Base-by-base conservation (phyloP, 2,329 filamentous ascomycete species). In the Penicillium sp. region DNA sequence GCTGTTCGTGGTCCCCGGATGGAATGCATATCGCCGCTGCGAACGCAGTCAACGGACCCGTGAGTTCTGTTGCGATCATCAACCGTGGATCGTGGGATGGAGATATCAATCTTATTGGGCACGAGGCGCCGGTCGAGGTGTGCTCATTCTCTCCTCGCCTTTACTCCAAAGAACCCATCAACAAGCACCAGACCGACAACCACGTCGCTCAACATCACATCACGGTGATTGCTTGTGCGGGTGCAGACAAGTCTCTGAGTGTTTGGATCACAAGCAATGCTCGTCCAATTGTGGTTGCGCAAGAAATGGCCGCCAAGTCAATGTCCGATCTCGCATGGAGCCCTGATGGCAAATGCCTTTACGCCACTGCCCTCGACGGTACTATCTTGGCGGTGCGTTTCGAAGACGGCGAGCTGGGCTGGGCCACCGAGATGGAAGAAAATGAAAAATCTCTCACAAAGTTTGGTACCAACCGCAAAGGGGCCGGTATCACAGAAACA, bases 191-290 rank as follows among this genome's bases (percentile, higher is more conserved):
- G 9, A 57, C 62, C 1, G 70, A 73, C 9, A 69, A 46, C 12
- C 61, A 71, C 54, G 54, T 65, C 8, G 59, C 65, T 18, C 66
- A 73, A 53, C 57, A 72, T 62, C 78, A 82, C 12, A 89, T 96
- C 3, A 97, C 91, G 0, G 91, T 98, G 0, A 94, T 98, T 58
- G 93, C 94, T 7, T 97, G 91, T 53, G 93, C 91, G 5, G 94
- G 93, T 3, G 93, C 95, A 62, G 93, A 98, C 66, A 97, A 96
- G 70, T 93, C 90, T 2, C 72, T 98, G 37, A 96, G 89, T 62
- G 85, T 98, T 34, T 98, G 93, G 93, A 97, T 96, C 60, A 98
- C 94, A 1, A 95, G 90, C 63, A 95, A 88, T 25, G 90, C 93
- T 0, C 78, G 93, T 24, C 93, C 93, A 0, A 84, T 97, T 18